Conservation (phyloP, 352 stramenopile species). For the Peronospora destructor region DNA sequence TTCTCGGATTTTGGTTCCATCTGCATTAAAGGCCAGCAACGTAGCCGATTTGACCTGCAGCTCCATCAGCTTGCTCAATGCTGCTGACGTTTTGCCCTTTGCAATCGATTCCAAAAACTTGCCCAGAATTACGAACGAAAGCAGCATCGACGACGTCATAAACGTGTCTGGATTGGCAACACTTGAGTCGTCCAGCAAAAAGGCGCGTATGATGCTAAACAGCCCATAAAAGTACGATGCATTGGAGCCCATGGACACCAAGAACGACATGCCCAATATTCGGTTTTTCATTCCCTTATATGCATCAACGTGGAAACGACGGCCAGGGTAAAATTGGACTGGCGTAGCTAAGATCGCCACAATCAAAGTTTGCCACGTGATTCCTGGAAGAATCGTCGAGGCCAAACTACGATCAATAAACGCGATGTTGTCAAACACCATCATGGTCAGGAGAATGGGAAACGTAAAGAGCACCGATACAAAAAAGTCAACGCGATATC, state of each 20-base stretch:
- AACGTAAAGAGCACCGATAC: constrained; percentile 89
- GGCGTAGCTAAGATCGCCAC: constrained; percentile 85
- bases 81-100: constrained; percentile 91
- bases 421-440: constrained; percentile 77
- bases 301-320: constrained; percentile 91
- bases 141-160: constrained; percentile 96
- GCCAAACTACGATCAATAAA: constrained; percentile 44
- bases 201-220: constrained; percentile 77
- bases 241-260: constrained; percentile 95
- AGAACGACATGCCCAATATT: constrained; percentile 93
- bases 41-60: constrained; percentile 93
- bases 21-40: constrained; percentile 77
- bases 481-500: constrained; percentile 83
- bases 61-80: constrained; percentile 93
- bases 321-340: constrained; percentile 92
- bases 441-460: constrained; percentile 91
- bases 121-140: constrained; percentile 97
- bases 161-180: constrained; percentile 88
- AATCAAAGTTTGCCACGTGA: constrained; percentile 76
- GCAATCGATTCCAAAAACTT: constrained; percentile 95
- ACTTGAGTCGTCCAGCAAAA: constrained; percentile 55
- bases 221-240: constrained; percentile 94
- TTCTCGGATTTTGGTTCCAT: constrained; percentile 49
- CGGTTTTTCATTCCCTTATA: constrained; percentile 88
- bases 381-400: constrained; percentile 43